Base-by-base conservation (phyloP, 1,284 basidiomycete species). In the Neotropicomus parvogracilis region DNA sequence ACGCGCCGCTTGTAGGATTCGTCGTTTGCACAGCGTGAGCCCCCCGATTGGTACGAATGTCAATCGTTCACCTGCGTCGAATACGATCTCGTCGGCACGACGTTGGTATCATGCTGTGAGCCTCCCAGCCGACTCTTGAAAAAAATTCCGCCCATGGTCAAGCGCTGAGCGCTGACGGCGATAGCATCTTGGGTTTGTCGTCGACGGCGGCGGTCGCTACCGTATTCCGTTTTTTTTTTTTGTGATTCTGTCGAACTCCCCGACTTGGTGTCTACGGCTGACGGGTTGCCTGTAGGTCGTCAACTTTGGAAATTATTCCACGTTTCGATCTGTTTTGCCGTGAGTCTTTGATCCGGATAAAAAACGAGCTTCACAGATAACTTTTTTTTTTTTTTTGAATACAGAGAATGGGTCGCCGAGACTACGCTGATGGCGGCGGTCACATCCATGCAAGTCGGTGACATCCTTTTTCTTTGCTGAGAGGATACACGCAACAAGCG, bases 61-160 rank as follows among this genome's bases (percentile, higher is more conserved):
- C 14, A 13, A 10, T 17, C 21, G 3, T 20, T 43, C 16, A 44
- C 42, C 6, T 20, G 29, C 27, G 16, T 33, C 13, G 8, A n/a
- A 16, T 26, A 3, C 20, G 51, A 34, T 19, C 43, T 51, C 17
- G 34, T 50, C 1, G 50, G 50, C 2, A 26, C 13, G n/a, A 45
- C 48, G 24, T 29, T 50, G 33, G 37, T 50, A 3, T 34, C 14
- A 44, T 53, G 49, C 27, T 53, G 37, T 37, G 26, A 40, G 49
- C 36, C 7, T 9, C 13, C 16, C 11, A 6, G 26, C 4, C 8
- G 24, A 4, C 24, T 24, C n/a, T n/a, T n/a, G n/a, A 24, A 24
- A 24, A 8, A 24, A 24, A 24, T n/a, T n/a, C 24, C 24, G 24
- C 5, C 24, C 24, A 24, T 24, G 24, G 24, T n/a, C n/a, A n/a